A percentile compares a stretch with the other conserved stretches of the same genome.
phyloP scores from a whole-genome alignment of 176 grass and related monocot species.

The Elymus sibiricus region DNA sequence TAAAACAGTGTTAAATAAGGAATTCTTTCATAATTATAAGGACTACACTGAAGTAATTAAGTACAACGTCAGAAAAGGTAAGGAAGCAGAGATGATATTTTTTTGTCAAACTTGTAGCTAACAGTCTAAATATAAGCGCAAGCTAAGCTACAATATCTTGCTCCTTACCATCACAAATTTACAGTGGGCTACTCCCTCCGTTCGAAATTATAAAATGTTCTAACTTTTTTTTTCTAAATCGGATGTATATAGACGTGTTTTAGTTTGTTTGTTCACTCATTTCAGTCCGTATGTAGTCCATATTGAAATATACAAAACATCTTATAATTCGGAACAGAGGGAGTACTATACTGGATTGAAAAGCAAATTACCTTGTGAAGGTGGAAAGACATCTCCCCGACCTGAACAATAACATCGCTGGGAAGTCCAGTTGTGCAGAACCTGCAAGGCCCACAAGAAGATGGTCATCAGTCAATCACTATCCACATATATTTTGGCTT shows the following conservation, averaged over 20 bases:
- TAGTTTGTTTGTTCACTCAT: too few relatives aligned
- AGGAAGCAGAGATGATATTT: neutral
- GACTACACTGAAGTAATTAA: neutral
- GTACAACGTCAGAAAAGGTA: neutral
- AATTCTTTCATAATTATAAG: neutral
- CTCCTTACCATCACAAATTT: neutral
- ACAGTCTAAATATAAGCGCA: neutral
- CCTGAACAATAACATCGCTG: conserved; percentile 65
- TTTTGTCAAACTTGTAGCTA: neutral
- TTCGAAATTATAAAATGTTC: too few relatives aligned
- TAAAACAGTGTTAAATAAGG: too few relatives aligned
- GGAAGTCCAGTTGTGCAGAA: conserved; percentile 69
- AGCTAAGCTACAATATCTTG: neutral
- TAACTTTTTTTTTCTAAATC: too few relatives aligned
- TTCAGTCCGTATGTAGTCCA: too few relatives aligned
- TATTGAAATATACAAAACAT: too few relatives aligned
- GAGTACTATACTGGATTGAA: neutral
- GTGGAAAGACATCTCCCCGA: conserved; percentile 75
- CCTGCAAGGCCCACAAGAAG: conserved; percentile 39
- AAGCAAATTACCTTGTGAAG: conserved; percentile 60
- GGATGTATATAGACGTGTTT: too few relatives aligned
- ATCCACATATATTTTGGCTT: neutral
- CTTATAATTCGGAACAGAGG: too few relatives aligned
- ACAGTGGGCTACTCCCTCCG: neutral
- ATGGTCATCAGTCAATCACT: neutral